Conservation (phyloP, 352 stramenopile species). For the Phytopythium vexans region DNA sequence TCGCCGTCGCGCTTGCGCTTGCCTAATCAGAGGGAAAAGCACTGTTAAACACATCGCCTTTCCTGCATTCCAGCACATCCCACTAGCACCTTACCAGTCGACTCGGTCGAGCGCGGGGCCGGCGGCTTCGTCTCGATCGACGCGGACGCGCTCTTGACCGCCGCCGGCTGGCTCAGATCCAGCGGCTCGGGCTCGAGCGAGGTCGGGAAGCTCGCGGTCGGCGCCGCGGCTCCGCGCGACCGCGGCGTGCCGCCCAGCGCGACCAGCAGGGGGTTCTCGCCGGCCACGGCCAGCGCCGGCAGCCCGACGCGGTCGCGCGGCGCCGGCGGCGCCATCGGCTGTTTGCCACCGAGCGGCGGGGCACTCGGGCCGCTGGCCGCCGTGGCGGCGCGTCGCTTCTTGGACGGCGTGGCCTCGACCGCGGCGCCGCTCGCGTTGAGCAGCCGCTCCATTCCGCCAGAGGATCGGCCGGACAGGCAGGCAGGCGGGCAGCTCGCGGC, state of each 20-base stretch:
- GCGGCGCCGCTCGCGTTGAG: conserved; percentile 5
- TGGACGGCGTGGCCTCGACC: conserved; percentile 39
- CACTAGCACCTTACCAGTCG: conserved; percentile 4
- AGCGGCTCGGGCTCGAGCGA: conserved; percentile 42
- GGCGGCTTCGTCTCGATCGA: conserved; percentile 9
- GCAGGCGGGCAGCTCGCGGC: too few species aligned
- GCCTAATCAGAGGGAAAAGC: conserved; percentile 3
- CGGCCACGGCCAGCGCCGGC: conserved; percentile 19
- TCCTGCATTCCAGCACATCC: conserved; percentile 7
- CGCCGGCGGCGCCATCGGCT: conserved; percentile 3
- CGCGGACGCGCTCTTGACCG: background rate
- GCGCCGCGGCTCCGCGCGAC: conserved; percentile 13
- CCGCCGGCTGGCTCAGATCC: conserved; percentile 20
- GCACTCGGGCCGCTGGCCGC: conserved; percentile 3
- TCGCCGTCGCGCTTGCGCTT: conserved; percentile 32
- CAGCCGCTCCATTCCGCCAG: conserved; percentile 3
- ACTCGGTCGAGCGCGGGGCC: conserved; percentile 3
- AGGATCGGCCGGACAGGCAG: background rate
- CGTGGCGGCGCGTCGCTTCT: conserved; percentile 38
- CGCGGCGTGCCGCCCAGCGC: conserved; percentile 60
- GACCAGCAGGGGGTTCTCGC: conserved; percentile 60
- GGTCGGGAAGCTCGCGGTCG: background rate
- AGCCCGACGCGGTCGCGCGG: conserved; percentile 10
- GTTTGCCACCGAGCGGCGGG: conserved; percentile 10
- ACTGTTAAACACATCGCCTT: background rate